Percentiles rank a stretch among this genome's conserved stretches.
phyloP scores from a whole-genome alignment of 192 early-diverging fungal genomes.

The Phycomyces nitens region DNA sequence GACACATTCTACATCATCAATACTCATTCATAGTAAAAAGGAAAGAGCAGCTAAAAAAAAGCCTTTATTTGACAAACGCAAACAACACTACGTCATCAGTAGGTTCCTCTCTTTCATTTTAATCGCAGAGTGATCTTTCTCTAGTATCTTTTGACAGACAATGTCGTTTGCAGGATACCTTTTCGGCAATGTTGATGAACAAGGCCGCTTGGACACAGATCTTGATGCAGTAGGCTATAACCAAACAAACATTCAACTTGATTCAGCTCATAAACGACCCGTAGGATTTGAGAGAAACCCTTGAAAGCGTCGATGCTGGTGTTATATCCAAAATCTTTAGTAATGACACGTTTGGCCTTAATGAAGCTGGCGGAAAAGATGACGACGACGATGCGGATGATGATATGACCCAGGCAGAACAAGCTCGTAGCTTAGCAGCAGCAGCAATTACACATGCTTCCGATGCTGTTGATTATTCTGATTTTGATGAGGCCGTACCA shows the following conservation, averaged over 20 bases:
- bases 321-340: constrained; percentile 50
- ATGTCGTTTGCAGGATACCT: constrained; percentile 75
- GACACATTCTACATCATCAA: too few relatives aligned
- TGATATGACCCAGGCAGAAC: constrained; percentile 20
- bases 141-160: not conserved
- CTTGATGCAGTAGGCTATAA: constrained; percentile 23
- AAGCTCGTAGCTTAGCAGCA: constrained; percentile 38
- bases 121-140: too few relatives aligned
- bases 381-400: constrained; percentile 46
- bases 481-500: constrained; percentile 76
- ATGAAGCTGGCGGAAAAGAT: constrained; percentile 37
- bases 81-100: too few relatives aligned
- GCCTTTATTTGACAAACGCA: too few relatives aligned
- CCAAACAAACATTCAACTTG: not conserved
- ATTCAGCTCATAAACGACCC: not conserved
- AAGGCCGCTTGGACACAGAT: constrained; percentile 65
- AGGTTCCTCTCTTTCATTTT: too few relatives aligned
- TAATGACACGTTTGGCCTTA: constrained; percentile 50
- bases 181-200: constrained; percentile 90
- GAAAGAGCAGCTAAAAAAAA: too few relatives aligned
- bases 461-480: constrained; percentile 82
- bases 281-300: constrained; percentile 53
- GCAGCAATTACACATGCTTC: constrained; percentile 48
- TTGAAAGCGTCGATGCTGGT: constrained; percentile 48
- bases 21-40: too few relatives aligned